Evolutionary conservation across 192 early-diverging fungal species (phyloP), one percentile per base, ranked within the genome.

Genomic region (Podila epicladia): DNA sequence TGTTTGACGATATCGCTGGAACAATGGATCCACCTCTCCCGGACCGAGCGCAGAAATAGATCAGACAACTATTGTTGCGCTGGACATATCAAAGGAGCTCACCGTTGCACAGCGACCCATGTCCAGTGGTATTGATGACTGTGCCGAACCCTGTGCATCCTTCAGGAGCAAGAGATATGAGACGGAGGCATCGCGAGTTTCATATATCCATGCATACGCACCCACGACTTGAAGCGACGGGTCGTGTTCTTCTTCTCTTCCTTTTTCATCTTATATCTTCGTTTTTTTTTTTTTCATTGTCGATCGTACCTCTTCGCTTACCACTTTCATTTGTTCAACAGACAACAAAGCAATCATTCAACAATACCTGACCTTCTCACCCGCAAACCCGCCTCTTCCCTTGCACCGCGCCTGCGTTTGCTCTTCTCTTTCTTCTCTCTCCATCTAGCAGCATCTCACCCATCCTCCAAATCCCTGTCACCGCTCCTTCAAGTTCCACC

Each of bases 291-390:
- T 26, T 24, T 55, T 55, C 53, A 11, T 26, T 55, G 20, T 55
- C 53, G 20, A n/a, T 55, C 53, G 53, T 55, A 26, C 22, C n/a
- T 24, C 24, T 26, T 7, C 24, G 20, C 53, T 55, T 24, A 24
- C 1, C 17, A n/a, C 24, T 55, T 8, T 26, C 53, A 9, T 24
- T 55, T 55, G 6, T 55, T 55, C 53, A 55, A 26, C 20, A n/a
- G 19, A 33, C 62, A 38, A 29, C 19, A 33, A 63, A 63, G 29
- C 62, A 12, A 41, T 19, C n/a, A 28, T 1, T n/a, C 20, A 20
- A 63, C 19, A 63, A 33, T 63, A 33, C 49, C 24, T 41, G 64
- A 32, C 64, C 17, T 49, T 38, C 26, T 65, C 49, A 29, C 26
- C 24, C 38, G 26, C 38, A 65, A 63, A 63, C 32, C 62, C 38